Conservation (phyloP, 148 eudicot species). For the Chenopodium album region DNA sequence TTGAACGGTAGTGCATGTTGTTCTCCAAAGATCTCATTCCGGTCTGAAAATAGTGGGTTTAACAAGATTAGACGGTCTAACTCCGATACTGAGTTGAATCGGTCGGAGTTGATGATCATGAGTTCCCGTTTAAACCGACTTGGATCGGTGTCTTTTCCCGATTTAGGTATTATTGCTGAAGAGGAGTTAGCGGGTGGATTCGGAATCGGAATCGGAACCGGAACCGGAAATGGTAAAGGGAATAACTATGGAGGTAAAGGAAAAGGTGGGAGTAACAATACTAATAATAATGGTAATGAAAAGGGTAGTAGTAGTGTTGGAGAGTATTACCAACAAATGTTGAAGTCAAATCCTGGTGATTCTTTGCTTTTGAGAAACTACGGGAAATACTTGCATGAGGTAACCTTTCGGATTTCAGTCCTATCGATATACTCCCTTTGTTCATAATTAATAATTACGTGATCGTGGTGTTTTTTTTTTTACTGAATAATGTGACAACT, state of each 20-base stretch:
- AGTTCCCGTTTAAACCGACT: constrained; percentile 5
- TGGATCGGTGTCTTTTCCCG: constrained; percentile 36
- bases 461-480: no score
- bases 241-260: constrained; percentile 31
- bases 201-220: constrained; percentile 16
- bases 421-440: no score
- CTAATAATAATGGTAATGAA: constrained; percentile 17
- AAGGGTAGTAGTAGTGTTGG: constrained; percentile 27
- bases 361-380: constrained; percentile 68
- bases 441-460: no score
- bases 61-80: constrained; percentile 32
- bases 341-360: constrained; percentile 57
- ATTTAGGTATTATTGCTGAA: constrained; percentile 35
- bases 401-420: constrained; percentile 17
- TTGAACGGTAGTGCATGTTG: constrained; percentile 4
- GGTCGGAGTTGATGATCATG: constrained; percentile 6
- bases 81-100: constrained; percentile 42
- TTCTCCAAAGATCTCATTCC: constrained; percentile 21
- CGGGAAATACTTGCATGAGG: constrained; percentile 74
- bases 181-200: constrained; percentile 27
- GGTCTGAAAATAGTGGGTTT: background rate
- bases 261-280: constrained; percentile 18
- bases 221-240: constrained; percentile 34
- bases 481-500: no score
- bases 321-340: constrained; percentile 54